Conservation (phyloP, 345 rosid genomes). For the Cochlearia excelsa region DNA sequence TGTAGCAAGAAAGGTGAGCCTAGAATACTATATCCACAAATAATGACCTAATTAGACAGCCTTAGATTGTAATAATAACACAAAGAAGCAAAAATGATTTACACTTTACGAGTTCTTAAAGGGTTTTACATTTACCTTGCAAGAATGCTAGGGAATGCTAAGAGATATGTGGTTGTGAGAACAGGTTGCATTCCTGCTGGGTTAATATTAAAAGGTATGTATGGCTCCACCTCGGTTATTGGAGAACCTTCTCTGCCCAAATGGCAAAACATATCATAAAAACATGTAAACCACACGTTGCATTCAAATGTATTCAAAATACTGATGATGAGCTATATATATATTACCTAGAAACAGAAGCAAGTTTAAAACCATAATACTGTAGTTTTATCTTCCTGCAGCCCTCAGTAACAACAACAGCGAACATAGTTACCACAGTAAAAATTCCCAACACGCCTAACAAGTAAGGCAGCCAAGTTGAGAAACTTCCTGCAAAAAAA, state of each 20-base stretch:
- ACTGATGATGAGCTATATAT: slow-evolving; percentile 14
- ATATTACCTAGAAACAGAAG: slow-evolving; percentile 73
- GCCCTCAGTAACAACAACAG: slow-evolving; percentile 91
- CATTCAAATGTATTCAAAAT: neutral
- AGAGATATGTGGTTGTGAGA: slow-evolving; percentile 81
- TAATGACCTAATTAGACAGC: slow-evolving; percentile 34
- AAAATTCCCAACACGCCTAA: slow-evolving; percentile 66
- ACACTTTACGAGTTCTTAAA: neutral
- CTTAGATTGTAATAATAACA: slow-evolving; percentile 1
- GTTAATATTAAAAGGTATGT: slow-evolving; percentile 89
- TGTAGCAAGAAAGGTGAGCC: slow-evolving; percentile 76
- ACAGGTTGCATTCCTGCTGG: slow-evolving; percentile 99
- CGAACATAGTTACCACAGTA: slow-evolving; percentile 87
- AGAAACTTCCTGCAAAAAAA: slow-evolving; percentile 56
- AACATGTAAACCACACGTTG: slow-evolving; percentile 19
- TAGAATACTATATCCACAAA: slow-evolving; percentile 50
- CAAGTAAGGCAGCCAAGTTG: slow-evolving; percentile 72
- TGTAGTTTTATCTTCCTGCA: slow-evolving; percentile 94
- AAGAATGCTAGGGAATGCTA: slow-evolving; percentile 87
- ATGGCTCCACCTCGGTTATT: slow-evolving; percentile 88
- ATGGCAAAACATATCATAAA: slow-evolving; percentile 22
- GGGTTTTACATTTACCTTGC: slow-evolving; percentile 54
- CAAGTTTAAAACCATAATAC: slow-evolving; percentile 92
- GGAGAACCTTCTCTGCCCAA: slow-evolving; percentile 80
- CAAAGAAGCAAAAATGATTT: slow-evolving; percentile 8